Base-by-base conservation (phyloP, 164 flowering plant species). In the Cinnamomum chago region DNA sequence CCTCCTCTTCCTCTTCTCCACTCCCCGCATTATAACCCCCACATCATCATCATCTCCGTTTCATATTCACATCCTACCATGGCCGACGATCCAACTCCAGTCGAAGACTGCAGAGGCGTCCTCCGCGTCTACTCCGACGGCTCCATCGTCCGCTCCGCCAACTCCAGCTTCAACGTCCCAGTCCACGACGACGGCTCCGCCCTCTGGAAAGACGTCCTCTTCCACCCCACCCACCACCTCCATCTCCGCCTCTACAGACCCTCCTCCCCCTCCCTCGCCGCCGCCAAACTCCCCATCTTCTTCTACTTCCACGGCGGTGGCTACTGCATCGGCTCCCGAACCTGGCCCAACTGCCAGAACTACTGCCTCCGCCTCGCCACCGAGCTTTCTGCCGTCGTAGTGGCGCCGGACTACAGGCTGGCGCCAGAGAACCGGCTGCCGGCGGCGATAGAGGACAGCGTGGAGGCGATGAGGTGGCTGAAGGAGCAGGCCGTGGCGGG, bases 261-360 rank as follows among this genome's bases (percentile, higher is more conserved):
- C 1, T 79, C 88, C 6, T 40, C 76, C 2, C 2, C 83, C 2
- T 20, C 74, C 25, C 84, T 75, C 14, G 2, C 78, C 15, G 55
- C 86, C 6, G 4, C 76, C 65, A 88, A 85, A 81, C 85, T 88
- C 55, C 95, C 95, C 0, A 76, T 88, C 67, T 83, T 86, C 74
- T 85, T 77, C 83, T 92, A 86, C 83, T 84, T 90, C 71, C 97
- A 90, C 67, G 95, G 95, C 18, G 97, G 97, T 0, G 95, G 97
- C 60, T 92, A 86, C 81, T 88, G 91, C 81, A 81, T 91, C 58
- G 92, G 92, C 35, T 86, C 92, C 2, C 80, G 91, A 47, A 77
- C 91, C 0, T 90, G 95, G 95, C 94, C 92, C 7, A 84, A 88
- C 72, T 88, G 85, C 73, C 92, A 88, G 22, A 87, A 88, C 84